Evolutionary conservation across 352 stramenopile genomes (phyloP).

Genomic region (Phytophthora citrophthora): DNA sequence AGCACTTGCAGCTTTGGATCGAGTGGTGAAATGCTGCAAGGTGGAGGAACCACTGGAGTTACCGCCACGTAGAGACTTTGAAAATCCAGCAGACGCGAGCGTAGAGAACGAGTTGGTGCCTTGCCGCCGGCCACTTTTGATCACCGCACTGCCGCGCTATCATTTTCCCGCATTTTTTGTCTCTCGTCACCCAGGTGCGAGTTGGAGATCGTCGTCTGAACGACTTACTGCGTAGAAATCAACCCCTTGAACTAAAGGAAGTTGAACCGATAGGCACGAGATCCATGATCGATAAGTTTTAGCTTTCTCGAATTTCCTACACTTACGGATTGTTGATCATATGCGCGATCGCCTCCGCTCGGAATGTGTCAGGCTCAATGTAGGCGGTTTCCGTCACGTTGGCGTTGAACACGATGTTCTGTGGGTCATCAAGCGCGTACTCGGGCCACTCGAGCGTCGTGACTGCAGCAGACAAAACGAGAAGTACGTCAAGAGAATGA

Average conservation of each 20-base stretch:
- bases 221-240: no score
- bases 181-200: no score
- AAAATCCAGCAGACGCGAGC: not conserved
- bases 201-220: no score
- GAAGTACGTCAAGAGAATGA: no score
- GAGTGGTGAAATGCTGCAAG: slow-evolving; percentile 19
- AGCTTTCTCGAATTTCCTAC: no score
- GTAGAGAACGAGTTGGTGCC: no score
- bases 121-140: no score
- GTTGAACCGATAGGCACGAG: no score
- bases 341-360: slow-evolving; percentile 20
- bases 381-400: slow-evolving; percentile 24
- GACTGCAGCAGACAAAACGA: slow-evolving; percentile 4
- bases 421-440: slow-evolving; percentile 24
- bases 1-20: slow-evolving; percentile 3
- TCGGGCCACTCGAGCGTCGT: slow-evolving; percentile 34
- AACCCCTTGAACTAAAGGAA: no score
- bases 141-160: no score
- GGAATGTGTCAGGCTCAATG: slow-evolving; percentile 21
- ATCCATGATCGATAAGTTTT: no score
- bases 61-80: not conserved
- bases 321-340: slow-evolving; percentile 9
- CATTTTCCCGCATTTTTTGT: no score
- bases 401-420: slow-evolving; percentile 34
- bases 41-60: not conserved